Evolutionary conservation across 768 basidiomycete genomes (phyloP), one percentile per base, ranked within the genome.

Genomic region (Boletus bicolor): DNA sequence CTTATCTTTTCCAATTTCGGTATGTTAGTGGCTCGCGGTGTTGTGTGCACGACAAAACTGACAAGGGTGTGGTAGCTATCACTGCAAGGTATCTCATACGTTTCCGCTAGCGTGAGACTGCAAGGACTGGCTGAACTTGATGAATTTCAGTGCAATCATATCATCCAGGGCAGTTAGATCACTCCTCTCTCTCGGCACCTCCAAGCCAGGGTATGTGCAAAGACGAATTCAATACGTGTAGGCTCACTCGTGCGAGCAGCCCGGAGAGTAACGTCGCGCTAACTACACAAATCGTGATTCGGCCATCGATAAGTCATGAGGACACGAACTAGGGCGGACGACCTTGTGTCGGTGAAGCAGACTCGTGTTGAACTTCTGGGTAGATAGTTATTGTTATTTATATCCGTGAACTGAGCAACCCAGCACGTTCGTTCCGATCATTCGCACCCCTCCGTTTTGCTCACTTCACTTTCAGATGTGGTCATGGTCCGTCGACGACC

Each of bases 91-190:
- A 48, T 36, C 4, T 2, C 36, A 21, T 35, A 6, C 26, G 4
- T 42, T 51, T 44, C 11, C 11, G 2, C 4, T 21, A 14, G 28
- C 11, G 10, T 41, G 26, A 6, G 24, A n/a, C 14, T 38, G 5
- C 15, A 26, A 36, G n/a, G 7, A 37, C 21, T n/a, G 1, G 17
- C 51, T 56, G 39, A 55, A 15, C 21, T n/a, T 41, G 38, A 30
- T n/a, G 24, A 19, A 34, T 48, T 54, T 9, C 38, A 60, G 59
- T 19, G 52, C 28, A 1, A 49, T 60, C 7, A 38, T 49, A 15
- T 63, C 62, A 2, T 56, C 52, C 21, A 63, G 57, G 39, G 61
- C 62, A 1, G 51, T 59, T 38, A 55, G 54, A 30, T 63, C 57
- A 2, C 41, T 60, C 15, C n/a, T 19, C 19, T 7, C 3, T 3